A percentile compares a stretch with the other conserved stretches of the same genome.
phyloP scores from a whole-genome alignment of 1,284 basidiomycete species.

The Athelia sp. region DNA sequence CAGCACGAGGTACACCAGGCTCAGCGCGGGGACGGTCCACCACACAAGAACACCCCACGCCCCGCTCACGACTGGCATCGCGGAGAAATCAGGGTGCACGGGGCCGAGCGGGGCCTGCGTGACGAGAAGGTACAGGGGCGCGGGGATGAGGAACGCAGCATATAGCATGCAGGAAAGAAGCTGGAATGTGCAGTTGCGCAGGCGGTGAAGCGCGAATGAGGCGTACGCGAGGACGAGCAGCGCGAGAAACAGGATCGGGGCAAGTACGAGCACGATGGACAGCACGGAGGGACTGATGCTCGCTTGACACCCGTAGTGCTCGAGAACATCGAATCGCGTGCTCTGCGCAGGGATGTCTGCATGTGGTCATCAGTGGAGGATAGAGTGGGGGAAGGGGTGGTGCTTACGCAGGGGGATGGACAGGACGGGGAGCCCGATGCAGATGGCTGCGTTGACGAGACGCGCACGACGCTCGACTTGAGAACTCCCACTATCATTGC shows the following conservation, averaged over 20 bases:
- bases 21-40: slow-evolving; percentile 13
- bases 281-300: slow-evolving; percentile 20
- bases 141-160: too few relatives aligned
- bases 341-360: slow-evolving; percentile 30
- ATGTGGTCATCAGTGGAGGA: background rate
- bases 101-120: too few relatives aligned
- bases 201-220: too few relatives aligned
- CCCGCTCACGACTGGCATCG: too few relatives aligned
- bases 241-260: slow-evolving; percentile 22
- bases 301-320: slow-evolving; percentile 31
- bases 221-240: background rate
- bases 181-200: too few relatives aligned
- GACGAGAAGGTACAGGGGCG: too few relatives aligned
- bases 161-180: too few relatives aligned
- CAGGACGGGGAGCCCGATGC: slow-evolving; percentile 42
- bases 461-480: slow-evolving; percentile 29
- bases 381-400: background rate
- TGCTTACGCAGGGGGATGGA: slow-evolving; percentile 45
- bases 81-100: too few relatives aligned
- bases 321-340: slow-evolving; percentile 30
- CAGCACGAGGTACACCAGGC: slow-evolving; percentile 11
- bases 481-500: slow-evolving; percentile 20
- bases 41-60: background rate
- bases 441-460: slow-evolving; percentile 40
- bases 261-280: slow-evolving; percentile 11